phyloP scores from a whole-genome alignment of 148 eudicot species.

The Diospyros kaki region DNA sequence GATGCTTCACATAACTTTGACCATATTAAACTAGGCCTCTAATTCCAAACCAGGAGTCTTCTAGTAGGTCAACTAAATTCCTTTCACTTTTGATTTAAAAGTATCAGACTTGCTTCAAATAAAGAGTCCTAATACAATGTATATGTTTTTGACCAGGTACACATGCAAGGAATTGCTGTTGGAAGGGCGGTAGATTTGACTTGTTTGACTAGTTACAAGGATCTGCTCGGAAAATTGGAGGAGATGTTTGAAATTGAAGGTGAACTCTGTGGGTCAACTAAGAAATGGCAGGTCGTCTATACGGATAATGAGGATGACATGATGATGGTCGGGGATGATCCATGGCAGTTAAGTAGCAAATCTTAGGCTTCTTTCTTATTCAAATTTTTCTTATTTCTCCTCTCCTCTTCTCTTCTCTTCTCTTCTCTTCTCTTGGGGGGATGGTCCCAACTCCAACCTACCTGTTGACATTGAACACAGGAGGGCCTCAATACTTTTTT shows the following conservation, averaged over 20 bases:
- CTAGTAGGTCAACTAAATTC: neutral
- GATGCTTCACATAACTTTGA: too few relatives aligned
- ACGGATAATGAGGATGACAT: constrained; percentile 89
- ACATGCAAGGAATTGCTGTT: constrained; percentile 94
- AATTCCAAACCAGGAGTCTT: neutral
- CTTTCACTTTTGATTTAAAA: neutral
- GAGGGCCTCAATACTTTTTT: too few relatives aligned
- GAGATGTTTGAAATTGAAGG: constrained; percentile 79
- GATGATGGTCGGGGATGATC: constrained; percentile 99
- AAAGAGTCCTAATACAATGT: neutral
- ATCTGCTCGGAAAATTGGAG: constrained; percentile 71
- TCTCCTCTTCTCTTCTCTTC: neutral
- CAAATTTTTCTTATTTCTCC: neutral
- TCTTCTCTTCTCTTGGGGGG: neutral
- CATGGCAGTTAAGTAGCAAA: constrained; percentile 82
- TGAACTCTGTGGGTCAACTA: constrained; percentile 59
- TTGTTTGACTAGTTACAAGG: constrained; percentile 55
- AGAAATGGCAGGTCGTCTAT: constrained; percentile 90
- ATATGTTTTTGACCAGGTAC: constrained; percentile 52
- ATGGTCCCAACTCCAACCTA: neutral
- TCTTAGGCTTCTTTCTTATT: neutral
- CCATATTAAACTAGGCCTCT: neutral
- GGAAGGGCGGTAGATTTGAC: constrained; percentile 91
- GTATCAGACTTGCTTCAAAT: neutral
- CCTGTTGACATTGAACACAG: neutral